Evolutionary conservation across 495 filamentous ascomycete species (phyloP), one percentile per base, ranked within the genome.

Genomic region (Melanomma pulvis-pyrius): DNA sequence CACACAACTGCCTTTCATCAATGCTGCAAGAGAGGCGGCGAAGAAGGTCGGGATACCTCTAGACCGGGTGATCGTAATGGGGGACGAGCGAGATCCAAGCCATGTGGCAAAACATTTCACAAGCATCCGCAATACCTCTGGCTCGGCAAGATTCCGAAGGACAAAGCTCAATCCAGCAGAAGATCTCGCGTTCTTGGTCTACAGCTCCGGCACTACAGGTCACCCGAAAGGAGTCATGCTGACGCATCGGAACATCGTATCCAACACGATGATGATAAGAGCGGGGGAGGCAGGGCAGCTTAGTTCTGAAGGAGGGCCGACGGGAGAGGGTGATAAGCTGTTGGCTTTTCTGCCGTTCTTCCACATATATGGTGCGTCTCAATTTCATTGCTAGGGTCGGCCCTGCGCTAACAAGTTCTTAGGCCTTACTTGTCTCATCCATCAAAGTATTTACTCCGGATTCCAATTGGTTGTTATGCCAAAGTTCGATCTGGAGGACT

Each of bases 141-240:
- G 84, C 0, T 78, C 81, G 3, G 75, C 75, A n/a, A 71, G 77
- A 50, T 80, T 79, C 61, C 77, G 82, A 36, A 79, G 77, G 59
- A 76, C 79, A 46, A 80, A 81, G 61, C 60, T 85, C 24, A 76
- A 86, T 60, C 81, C 84, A 0, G 77, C 79, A 50, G 81, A 84
- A 61, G 88, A 90, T 65, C 54, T 87, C 13, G 85, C 86, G 17
- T 91, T 90, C 70, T 76, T 91, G 53, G 81, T 94, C 65, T 98
- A 97, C 76, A 89, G 85, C 32, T 91, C 87, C 34, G 93, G 93
- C n/a, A 97, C 93, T 0, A 97, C 93, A 0, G 93, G 93, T 15
- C 76, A 90, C 58, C 93, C 94, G 1, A 97, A 98, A 77, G 93
- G 93, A 19, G 93, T 97, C n/a, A 90, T 90, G 86, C 79, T 97